A percentile compares a stretch with the other conserved stretches of the same genome.
These are phyloP conservation scores for Xylariomycetidae sp. DNA, from an alignment of 2,329 filamentous ascomycete genomes.

Conservation along the genomic window DNA sequence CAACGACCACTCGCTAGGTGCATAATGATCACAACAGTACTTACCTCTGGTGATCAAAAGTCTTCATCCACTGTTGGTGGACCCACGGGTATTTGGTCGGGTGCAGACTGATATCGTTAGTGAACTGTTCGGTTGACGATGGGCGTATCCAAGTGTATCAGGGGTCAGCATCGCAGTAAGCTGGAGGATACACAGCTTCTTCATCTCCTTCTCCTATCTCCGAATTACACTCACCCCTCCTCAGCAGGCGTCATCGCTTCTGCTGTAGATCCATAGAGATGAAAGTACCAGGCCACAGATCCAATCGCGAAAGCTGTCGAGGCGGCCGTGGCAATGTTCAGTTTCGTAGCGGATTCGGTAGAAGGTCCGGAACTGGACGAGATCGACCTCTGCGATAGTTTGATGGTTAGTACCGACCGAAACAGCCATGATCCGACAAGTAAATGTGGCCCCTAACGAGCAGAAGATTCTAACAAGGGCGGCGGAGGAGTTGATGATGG, in stretches of 20 bases:
- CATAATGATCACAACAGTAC: constrained; percentile 31
- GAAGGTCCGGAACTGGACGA: constrained; percentile 70
- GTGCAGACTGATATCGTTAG: constrained; percentile 65
- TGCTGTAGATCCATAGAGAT: constrained; percentile 85
- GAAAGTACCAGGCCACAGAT: constrained; percentile 94
- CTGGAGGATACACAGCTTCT: too few species aligned
- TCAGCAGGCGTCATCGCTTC: constrained; percentile 90
- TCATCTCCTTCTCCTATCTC: constrained; percentile 14
- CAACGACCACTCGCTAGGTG: constrained; percentile 12
- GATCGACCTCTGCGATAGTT: constrained; percentile 52
- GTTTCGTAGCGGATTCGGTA: constrained; percentile 70
- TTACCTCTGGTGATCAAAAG: constrained; percentile 95
- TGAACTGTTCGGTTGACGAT: constrained; percentile 14
- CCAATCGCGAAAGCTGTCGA: constrained; percentile 84
- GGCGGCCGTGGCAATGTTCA: constrained; percentile 81
- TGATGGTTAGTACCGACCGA: too few species aligned
- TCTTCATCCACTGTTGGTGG: constrained; percentile 86
- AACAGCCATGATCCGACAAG: constrained; percentile 5
- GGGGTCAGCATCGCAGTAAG: too few species aligned
- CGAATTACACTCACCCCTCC: constrained; percentile 77
- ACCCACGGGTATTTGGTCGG: constrained; percentile 92
- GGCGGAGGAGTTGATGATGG: constrained; percentile 3
- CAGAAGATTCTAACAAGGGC: not conserved
- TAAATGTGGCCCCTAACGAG: constrained; percentile 15
- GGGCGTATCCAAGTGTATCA: too few species aligned